Evolutionary conservation across 2,329 filamentous ascomycete genomes (phyloP).

Genomic region (Helotiales sp.): DNA sequence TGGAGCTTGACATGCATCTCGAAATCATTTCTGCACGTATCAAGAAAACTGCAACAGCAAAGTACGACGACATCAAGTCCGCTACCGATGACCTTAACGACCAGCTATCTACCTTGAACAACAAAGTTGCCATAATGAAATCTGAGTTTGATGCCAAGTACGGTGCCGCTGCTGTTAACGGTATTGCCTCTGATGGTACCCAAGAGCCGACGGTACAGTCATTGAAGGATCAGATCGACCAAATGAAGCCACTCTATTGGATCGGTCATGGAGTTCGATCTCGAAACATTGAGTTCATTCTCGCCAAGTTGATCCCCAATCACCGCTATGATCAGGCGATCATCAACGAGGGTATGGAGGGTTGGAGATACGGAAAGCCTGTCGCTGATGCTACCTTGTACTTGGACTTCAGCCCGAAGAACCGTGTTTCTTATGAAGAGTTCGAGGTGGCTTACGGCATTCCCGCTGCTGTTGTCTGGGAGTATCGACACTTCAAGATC

Average conservation of each 20-base stretch:
- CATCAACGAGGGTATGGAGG: not conserved
- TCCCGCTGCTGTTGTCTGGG: slow-evolving; percentile 2
- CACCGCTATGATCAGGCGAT: not conserved
- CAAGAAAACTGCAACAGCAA: not conserved
- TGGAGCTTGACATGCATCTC: not conserved
- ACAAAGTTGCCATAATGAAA: not conserved
- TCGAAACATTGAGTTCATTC: not conserved
- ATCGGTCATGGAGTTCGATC: slow-evolving; percentile 4
- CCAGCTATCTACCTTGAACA: not conserved
- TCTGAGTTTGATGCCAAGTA: not conserved
- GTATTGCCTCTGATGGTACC: not conserved
- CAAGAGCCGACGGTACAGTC: not conserved
- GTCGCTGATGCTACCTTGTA: slow-evolving; percentile 10
- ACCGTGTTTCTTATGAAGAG: not conserved
- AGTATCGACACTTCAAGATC: slow-evolving; percentile 11
- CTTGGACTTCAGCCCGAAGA: not conserved
- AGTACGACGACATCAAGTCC: not conserved
- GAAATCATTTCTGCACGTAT: not conserved
- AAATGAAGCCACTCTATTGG: slow-evolving; percentile 8
- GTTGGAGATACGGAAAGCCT: not conserved
- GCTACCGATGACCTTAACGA: not conserved
- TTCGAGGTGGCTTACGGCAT: slow-evolving; percentile 9
- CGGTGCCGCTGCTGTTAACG: too few relatives aligned
- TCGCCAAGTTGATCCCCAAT: not conserved
- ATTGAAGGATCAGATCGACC: not conserved